phyloP scores from a whole-genome alignment of 441 rosid species.

The Populus tomentosa region DNA sequence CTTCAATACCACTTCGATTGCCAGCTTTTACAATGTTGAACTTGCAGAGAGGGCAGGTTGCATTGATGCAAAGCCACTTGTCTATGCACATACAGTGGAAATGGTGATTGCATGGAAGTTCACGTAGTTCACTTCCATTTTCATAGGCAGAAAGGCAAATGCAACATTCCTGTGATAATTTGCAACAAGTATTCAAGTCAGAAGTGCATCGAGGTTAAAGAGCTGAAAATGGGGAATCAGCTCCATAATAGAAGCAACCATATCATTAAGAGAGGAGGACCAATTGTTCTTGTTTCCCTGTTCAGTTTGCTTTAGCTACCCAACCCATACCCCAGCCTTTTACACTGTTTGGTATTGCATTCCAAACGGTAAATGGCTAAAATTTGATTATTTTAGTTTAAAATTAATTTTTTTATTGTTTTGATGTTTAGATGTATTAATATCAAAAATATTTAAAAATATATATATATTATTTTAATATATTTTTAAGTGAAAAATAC shows the following conservation, averaged over 20 bases:
- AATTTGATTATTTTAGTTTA: no score
- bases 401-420: no score
- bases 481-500: no score
- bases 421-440: no score
- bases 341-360: no score
- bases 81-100: conserved; percentile 93
- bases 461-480: no score
- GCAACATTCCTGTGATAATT: no score
- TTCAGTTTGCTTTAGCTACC: not conserved
- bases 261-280: not conserved
- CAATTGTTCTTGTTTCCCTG: no score
- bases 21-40: conserved; percentile 68
- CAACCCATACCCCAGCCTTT: not conserved
- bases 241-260: not conserved
- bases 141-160: no score
- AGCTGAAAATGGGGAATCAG: not conserved
- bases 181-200: no score
- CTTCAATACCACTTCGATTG: conserved; percentile 41
- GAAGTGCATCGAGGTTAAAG: not conserved
- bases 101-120: conserved; percentile 90
- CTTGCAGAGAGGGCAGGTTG: conserved; percentile 95
- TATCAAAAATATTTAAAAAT: no score
- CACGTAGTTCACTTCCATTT: conserved; percentile 80
- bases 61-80: conserved; percentile 89
- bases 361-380: no score